Evolutionary conservation across 441 rosid species (phyloP).

Genomic region (Populus hybrid): DNA sequence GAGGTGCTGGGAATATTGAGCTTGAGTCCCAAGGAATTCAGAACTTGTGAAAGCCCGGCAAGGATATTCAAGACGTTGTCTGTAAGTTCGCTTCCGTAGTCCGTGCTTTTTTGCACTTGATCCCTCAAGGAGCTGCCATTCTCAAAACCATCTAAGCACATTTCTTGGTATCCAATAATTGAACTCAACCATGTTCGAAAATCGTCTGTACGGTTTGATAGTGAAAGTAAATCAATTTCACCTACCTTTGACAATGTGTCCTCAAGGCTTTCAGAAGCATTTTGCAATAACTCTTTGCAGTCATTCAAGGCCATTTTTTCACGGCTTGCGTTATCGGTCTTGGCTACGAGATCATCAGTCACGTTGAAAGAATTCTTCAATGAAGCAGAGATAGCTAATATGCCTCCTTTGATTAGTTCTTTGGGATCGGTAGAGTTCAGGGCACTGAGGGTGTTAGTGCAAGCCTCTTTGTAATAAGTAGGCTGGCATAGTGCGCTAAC

Average conservation of each 20-base stretch:
- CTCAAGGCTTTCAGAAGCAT: slow-evolving; percentile 51
- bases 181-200: slow-evolving; percentile 62
- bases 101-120: slow-evolving; percentile 28
- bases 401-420: slow-evolving; percentile 47
- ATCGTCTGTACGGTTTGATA: slow-evolving; percentile 39
- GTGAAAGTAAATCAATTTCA: slow-evolving; percentile 28
- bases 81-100: slow-evolving; percentile 42
- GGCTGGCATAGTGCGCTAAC: slow-evolving; percentile 52
- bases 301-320: slow-evolving; percentile 57
- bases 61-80: slow-evolving; percentile 56
- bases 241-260: slow-evolving; percentile 34
- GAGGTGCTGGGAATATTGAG: slow-evolving; percentile 11
- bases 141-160: slow-evolving; percentile 63
- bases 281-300: slow-evolving; percentile 50
- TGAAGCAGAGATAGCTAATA: slow-evolving; percentile 38
- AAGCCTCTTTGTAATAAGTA: slow-evolving; percentile 53
- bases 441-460: slow-evolving; percentile 48
- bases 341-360: slow-evolving; percentile 10
- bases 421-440: slow-evolving; percentile 57
- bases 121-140: slow-evolving; percentile 23
- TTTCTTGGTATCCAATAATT: slow-evolving; percentile 55
- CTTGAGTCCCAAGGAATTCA: slow-evolving; percentile 40
- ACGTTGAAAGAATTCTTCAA: slow-evolving; percentile 12
- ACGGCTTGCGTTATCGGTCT: slow-evolving; percentile 17
- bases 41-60: slow-evolving; percentile 33